Evolutionary conservation across 2,329 filamentous ascomycete species (phyloP), one percentile per base, ranked within the genome.

Genomic region (Claviceps fusiformis): DNA sequence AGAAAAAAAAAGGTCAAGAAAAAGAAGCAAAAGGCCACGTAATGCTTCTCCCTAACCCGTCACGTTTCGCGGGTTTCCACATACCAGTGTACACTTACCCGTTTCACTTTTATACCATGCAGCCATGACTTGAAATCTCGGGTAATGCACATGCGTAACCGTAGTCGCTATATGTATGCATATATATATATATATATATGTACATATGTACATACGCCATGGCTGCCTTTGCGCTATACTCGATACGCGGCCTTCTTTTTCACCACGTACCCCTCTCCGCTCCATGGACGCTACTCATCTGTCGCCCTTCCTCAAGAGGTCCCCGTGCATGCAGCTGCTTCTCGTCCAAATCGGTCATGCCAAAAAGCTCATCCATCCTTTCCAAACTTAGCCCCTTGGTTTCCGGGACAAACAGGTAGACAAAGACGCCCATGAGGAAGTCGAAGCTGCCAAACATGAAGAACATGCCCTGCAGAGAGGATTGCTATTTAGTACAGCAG

Each of bases 391-490:
- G 63, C 41, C 84, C 84, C 72, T 87, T 87, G 11, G 85, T 88
- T 70, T 88, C 85, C 0, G 85, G 85, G 19, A 86, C 76, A 58
- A 83, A 77, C 71, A 85, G 82, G 73, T 76, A 85, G 45, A 82
- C 80, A 63, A 84, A 85, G 54, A 83, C 59, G 58, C 79, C 79
- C 79, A 87, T 86, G 61, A 74, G 64, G 61, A 83, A 75, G 65
- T 82, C 83, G 67, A 87, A 87, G 54, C 68, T 76, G 10, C 81
- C 78, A 66, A 86, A 88, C 62, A 86, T 81, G 65, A 88, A 78
- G 68, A 86, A 88, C 33, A 83, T 83, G 35, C 80, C 82, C 70
- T 72, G 43, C 1, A 5, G 37, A n/a, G 3, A 9, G 17, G 9
- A 45, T 54, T 52, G 53, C 5, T 37, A 11, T 37, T 37, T 10